phyloP scores from a whole-genome alignment of 2,329 filamentous ascomycete genomes.

The Fusarium nanum region DNA sequence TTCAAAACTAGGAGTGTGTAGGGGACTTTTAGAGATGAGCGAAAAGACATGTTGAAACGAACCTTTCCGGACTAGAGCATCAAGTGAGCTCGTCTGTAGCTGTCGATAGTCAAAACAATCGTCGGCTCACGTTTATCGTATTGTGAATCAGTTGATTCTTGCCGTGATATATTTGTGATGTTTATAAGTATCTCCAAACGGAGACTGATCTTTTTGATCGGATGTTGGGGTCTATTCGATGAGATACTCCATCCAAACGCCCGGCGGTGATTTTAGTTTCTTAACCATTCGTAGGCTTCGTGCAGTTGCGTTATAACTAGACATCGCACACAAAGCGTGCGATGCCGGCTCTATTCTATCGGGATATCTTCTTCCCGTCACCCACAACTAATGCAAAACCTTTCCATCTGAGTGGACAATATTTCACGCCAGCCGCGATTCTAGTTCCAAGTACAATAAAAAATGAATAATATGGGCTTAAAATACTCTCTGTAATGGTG shows the following conservation, averaged over 20 bases:
- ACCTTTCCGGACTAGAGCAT: conserved; percentile 46
- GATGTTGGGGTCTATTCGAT: not conserved
- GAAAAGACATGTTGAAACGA: conserved; percentile 39
- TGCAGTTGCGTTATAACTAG: too few species aligned
- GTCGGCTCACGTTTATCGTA: conserved; percentile 23
- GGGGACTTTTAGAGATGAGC: conserved; percentile 42
- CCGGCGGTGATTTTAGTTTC: not conserved
- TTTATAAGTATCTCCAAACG: not conserved
- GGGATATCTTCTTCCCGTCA: not conserved
- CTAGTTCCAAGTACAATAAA: not conserved
- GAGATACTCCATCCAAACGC: not conserved
- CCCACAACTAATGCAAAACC: not conserved
- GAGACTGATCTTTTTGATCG: not conserved
- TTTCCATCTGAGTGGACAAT: not conserved
- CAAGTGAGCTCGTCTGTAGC: conserved; percentile 50
- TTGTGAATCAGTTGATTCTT: not conserved
- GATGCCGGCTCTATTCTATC: not conserved
- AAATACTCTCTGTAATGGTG: not conserved
- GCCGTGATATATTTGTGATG: conserved; percentile 9
- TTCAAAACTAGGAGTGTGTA: conserved; percentile 47
- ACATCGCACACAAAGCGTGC: not conserved
- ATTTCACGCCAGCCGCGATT: not conserved
- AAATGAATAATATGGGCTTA: not conserved
- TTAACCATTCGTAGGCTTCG: not conserved
- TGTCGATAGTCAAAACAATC: conserved; percentile 33